These are phyloP conservation scores for Paecilomyces sp. DNA, from an alignment of 2,329 filamentous ascomycete species.

Conservation along the genomic window DNA sequence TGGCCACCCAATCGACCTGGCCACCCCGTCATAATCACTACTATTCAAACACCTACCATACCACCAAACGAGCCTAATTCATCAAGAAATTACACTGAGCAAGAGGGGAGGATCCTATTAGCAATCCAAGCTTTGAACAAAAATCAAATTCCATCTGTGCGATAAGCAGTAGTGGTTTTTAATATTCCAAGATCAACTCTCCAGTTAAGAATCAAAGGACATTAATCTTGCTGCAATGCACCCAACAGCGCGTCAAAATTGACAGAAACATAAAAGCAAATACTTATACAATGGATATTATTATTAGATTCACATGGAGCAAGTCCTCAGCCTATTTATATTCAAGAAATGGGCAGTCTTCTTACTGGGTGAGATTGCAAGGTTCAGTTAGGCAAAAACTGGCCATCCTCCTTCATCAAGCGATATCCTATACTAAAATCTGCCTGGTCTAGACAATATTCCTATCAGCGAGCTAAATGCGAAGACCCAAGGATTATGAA, in stretches of 20 bases:
- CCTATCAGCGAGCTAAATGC: not conserved
- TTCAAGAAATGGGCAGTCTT: not conserved
- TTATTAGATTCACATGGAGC: not conserved
- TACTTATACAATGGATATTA: not conserved
- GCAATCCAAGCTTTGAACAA: too few relatives aligned
- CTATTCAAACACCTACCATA: too few relatives aligned
- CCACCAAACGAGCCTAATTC: not conserved
- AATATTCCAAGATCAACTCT: not conserved
- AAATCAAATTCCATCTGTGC: not conserved
- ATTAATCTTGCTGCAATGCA: not conserved
- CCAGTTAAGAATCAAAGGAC: not conserved
- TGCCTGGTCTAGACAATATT: not conserved
- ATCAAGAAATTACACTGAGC: not conserved
- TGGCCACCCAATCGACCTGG: too few relatives aligned
- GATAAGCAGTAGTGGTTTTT: not conserved
- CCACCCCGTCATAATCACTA: too few relatives aligned
- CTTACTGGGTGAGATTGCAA: not conserved
- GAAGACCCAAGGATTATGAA: not conserved
- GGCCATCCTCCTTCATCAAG: not conserved
- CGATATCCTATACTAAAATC: not conserved
- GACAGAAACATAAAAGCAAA: not conserved
- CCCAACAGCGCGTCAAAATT: not conserved
- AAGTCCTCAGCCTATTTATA: not conserved
- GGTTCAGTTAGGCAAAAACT: not conserved
- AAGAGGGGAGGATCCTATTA: too few relatives aligned